A percentile compares a stretch with the other conserved stretches of the same genome.
phyloP scores from a whole-genome alignment of 2,329 filamentous ascomycete genomes.

The Stemphylium beticola region DNA sequence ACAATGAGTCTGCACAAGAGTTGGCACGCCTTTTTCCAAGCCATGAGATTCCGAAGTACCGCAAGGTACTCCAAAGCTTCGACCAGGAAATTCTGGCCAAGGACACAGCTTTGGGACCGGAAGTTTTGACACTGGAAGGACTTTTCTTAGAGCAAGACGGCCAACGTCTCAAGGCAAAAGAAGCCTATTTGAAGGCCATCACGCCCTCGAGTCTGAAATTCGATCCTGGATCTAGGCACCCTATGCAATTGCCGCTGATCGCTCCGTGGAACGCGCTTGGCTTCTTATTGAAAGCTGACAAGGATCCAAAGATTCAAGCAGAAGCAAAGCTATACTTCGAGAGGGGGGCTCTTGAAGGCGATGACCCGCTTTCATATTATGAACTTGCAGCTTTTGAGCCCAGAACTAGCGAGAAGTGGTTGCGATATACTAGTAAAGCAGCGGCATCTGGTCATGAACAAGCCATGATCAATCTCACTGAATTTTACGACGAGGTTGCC shows the following conservation, averaged over 20 bases:
- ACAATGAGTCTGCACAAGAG: constrained; percentile 15
- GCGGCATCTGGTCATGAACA: constrained; percentile 49
- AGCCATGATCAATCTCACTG: constrained; percentile 47
- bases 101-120: constrained; percentile 19
- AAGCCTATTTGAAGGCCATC: constrained; percentile 33
- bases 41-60: constrained; percentile 27
- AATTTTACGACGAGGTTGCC: constrained; percentile 51
- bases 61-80: constrained; percentile 27
- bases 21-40: constrained; percentile 26
- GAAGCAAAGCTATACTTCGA: constrained; percentile 42
- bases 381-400: constrained; percentile 41
- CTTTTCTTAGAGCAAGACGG: constrained; percentile 39
- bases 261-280: constrained; percentile 43
- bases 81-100: constrained; percentile 18
- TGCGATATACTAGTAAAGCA: constrained; percentile 54
- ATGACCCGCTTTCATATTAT: constrained; percentile 54
- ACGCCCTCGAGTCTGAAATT: constrained; percentile 20
- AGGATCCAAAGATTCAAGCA: constrained; percentile 18
- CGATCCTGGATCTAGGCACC: constrained; percentile 21
- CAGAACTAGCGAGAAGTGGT: constrained; percentile 45
- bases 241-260: constrained; percentile 33
- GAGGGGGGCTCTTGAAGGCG: constrained; percentile 47
- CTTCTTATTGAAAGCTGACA: constrained; percentile 25
- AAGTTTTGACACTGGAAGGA: constrained; percentile 39
- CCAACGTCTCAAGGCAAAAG: constrained; percentile 25